phyloP scores from a whole-genome alignment of 2,329 filamentous ascomycete genomes.

The Ophiostoma australiae region DNA sequence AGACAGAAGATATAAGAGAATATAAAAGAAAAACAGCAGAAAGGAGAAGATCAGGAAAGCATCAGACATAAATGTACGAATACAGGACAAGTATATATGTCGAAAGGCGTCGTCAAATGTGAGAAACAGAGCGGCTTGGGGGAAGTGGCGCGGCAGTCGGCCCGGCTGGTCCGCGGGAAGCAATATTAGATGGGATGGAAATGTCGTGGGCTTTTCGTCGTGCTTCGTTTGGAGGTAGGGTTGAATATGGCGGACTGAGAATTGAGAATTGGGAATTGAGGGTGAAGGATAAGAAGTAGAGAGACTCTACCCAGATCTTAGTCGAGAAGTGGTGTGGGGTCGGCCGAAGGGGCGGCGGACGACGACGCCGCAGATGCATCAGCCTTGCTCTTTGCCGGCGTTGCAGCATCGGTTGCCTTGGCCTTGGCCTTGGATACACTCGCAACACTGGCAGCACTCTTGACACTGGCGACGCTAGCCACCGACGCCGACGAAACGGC shows the following conservation, averaged over 20 bases:
- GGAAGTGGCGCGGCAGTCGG: neutral
- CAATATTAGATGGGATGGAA: neutral
- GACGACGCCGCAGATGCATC: neutral
- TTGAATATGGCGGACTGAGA: too few relatives aligned
- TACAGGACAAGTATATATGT: constrained; percentile 17
- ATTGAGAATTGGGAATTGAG: too few relatives aligned
- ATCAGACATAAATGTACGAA: constrained; percentile 19
- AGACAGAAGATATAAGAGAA: neutral
- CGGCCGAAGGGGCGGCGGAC: neutral
- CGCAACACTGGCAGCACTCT: constrained; percentile 11
- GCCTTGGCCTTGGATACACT: neutral
- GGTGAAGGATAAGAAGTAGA: neutral
- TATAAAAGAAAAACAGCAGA: constrained; percentile 4
- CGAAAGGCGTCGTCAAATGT: constrained; percentile 11
- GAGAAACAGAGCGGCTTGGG: neutral
- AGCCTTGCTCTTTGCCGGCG: neutral
- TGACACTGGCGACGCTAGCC: constrained; percentile 11
- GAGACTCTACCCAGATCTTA: neutral
- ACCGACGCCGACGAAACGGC: constrained; percentile 12
- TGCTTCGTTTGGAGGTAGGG: neutral
- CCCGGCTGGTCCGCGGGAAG: neutral
- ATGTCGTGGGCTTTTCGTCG: neutral
- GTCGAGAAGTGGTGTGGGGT: neutral
- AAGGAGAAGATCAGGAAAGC: constrained; percentile 1
- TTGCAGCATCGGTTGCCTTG: neutral